Base-by-base conservation (phyloP, 352 stramenopile genomes). In the Pythium insidiosum region DNA sequence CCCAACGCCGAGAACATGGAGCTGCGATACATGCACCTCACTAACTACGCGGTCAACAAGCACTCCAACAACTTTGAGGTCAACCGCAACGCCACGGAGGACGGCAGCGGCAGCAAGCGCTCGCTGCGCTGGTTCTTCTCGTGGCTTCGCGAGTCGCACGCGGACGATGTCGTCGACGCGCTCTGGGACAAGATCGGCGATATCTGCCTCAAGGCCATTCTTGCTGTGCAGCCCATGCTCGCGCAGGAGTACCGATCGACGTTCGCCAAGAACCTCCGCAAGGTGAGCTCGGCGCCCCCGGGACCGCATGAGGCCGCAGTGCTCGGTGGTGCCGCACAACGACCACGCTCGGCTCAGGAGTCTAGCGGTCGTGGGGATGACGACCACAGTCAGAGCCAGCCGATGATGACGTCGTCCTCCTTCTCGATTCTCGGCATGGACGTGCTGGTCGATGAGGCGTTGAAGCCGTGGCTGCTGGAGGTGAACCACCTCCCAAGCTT, bases 401-500 rank as follows among this genome's bases (percentile, higher is more conserved):
- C 15, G 9, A 15, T 33, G 23, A 5, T 6, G 10, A 30, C 62
- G 5, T 84, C 70, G 7, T 88, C 69, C 7, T 85, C 63, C 43
- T 88, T 99, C 61, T 88, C 97, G 31, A 74, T 99, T 2, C 67
- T 98, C 5, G 95, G 96, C 4, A 94, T 98, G 69, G 96, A 99
- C 55, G 88, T 99, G 24, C 88, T 99, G 35, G 70, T 99, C 5
- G 95, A 98, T 53, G 74, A 92, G 30, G 66, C 82, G 16, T 68
- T 99, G 0, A 97, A 96, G 47, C 93, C 95, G 5, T 97, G 87
- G 79, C 64, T 99, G 15, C 92, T 99, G 9, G 96, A 99, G 51
- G 95, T 99, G 22, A 99, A 99, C 58, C 92, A 98, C 54, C 43
- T 98, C 7, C 90, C 95, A 38, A 92, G 84, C 50, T 98, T 98